These are phyloP conservation scores for Citrus australasica DNA, from an alignment of 345 rosid species.

Conservation along the genomic window DNA sequence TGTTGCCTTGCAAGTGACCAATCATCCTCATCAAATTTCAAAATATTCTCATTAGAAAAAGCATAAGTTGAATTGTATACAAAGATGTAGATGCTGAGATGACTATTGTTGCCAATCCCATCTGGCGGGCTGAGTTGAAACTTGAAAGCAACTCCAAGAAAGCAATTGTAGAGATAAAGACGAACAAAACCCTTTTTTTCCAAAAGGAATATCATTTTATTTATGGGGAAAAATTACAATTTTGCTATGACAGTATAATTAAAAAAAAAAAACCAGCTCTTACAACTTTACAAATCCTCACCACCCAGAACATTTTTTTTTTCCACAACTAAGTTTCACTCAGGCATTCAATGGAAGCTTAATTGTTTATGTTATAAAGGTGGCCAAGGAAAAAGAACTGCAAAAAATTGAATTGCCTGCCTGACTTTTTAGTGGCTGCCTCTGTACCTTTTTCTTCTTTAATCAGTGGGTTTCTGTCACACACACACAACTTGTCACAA, in stretches of 20 bases:
- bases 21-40: background rate
- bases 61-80: conserved; percentile 6
- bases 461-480: background rate
- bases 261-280: conserved; percentile 35
- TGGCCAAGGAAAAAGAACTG: conserved; percentile 27
- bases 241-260: conserved; percentile 28
- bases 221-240: conserved; percentile 28
- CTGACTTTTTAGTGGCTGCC: conserved; percentile 17
- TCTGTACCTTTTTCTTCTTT: conserved; percentile 9
- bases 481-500: too few relatives aligned
- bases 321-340: conserved; percentile 26
- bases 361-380: conserved; percentile 31
- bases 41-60: background rate
- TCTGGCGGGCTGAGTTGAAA: background rate
- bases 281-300: conserved; percentile 39
- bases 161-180: conserved; percentile 7
- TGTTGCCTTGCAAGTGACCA: conserved; percentile 11
- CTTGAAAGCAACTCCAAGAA: background rate
- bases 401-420: conserved; percentile 35
- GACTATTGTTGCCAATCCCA: background rate
- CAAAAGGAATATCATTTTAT: conserved; percentile 29
- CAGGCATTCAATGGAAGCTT: conserved; percentile 17
- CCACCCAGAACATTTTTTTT: conserved; percentile 18
- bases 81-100: conserved; percentile 22
- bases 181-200: conserved; percentile 11